Evolutionary conservation across 2,329 filamentous ascomycete species (phyloP).

Genomic region (Onygena corvina): DNA sequence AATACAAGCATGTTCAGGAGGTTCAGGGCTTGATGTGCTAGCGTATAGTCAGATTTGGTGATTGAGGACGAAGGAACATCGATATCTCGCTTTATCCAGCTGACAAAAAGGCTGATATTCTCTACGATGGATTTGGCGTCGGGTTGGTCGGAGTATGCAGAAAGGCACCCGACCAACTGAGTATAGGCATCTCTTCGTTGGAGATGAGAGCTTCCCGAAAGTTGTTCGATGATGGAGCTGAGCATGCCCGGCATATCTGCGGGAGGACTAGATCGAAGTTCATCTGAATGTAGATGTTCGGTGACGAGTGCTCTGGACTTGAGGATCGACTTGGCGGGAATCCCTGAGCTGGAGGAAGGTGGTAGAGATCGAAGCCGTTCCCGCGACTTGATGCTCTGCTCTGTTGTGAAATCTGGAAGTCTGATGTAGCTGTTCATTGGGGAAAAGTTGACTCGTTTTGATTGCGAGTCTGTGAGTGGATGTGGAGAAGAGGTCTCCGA

Average conservation of each 20-base stretch:
- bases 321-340: conserved; percentile 62
- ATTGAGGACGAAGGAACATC: conserved; percentile 47
- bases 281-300: conserved; percentile 33
- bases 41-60: conserved; percentile 49
- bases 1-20: conserved; percentile 66
- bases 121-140: conserved; percentile 58
- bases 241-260: conserved; percentile 65
- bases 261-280: conserved; percentile 37
- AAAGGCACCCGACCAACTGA: conserved; percentile 61
- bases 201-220: conserved; percentile 60
- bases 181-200: conserved; percentile 76
- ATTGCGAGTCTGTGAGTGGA: conserved; percentile 28
- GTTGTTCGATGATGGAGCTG: conserved; percentile 68
- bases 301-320: conserved; percentile 48
- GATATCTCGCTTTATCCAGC: conserved; percentile 76
- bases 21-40: conserved; percentile 66
- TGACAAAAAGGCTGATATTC: conserved; percentile 64
- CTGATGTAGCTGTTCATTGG: conserved; percentile 46
- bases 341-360: conserved; percentile 39
- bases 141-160: conserved; percentile 70
- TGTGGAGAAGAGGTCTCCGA: conserved; percentile 18
- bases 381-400: conserved; percentile 22
- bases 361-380: conserved; percentile 38
- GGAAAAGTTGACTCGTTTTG: conserved; percentile 53
- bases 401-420: conserved; percentile 27